Base-by-base conservation (phyloP, 768 basidiomycete species). In the Tylopilus felleus region DNA sequence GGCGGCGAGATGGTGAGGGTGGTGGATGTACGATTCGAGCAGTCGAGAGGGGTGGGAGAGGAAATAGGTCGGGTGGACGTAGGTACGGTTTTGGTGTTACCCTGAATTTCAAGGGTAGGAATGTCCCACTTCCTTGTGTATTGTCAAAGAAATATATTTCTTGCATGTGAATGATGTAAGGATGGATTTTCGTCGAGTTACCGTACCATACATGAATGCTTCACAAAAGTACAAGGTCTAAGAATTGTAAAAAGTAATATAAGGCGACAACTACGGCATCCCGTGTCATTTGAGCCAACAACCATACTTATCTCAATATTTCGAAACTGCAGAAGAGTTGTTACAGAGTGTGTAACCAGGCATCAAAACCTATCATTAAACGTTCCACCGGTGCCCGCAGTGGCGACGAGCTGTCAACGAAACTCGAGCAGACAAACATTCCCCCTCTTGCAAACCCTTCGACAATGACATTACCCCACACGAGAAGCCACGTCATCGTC, bases 1-100 rank as follows among this genome's bases (percentile, higher is more conserved):
- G 74, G 75, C 52, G 79, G 74, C 19, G 76, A 83, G 38, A 59
- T 66, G n/a, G 75, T 87, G 43, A 74, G 73, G 53, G 74, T 87
- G n/a, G 71, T 87, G 29, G 81, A 86, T 65, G 65, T 81, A 12
- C 68, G 79, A 52, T 65, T 74, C 47, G 78, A 80, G 57, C 56
- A 64, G 23, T 63, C 70, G 61, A 39, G 35, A 16, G 52, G 46
- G 45, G 53, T 33, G 17, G 49, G 21, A 49, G 60, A 5, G 38
- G 4, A n/a, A n/a, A n/a, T 8, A 4, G 25, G 47, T 19, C 44
- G 23, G 14, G 33, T 33, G 33, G 33, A 33, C 13, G 33, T 33
- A 38, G 29, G 29, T 29, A 29, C 29, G 29, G 12, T 29, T 29
- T 29, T 29, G 29, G 29, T 29, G 29, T 29, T 29, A 29, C 29